Base-by-base conservation (phyloP, 768 basidiomycete species). In the Dioszegia hungarica region DNA sequence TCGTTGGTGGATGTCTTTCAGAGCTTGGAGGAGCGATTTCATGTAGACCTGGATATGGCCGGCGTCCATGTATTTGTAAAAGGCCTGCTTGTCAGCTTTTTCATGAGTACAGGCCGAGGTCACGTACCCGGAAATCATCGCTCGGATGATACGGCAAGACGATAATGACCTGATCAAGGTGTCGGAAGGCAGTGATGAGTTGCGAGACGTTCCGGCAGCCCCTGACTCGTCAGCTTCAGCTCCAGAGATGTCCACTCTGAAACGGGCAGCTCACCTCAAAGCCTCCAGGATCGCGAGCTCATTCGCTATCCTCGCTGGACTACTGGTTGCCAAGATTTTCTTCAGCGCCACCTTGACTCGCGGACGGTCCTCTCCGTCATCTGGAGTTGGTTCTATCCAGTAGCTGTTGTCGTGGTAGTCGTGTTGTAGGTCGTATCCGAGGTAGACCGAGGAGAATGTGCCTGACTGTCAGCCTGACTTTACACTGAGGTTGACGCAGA, bases 391-490 rank as follows among this genome's bases (percentile, higher is more conserved):
- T 20, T 31, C 28, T n/a, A 11, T 82, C 85, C 85, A 89, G 50
- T 63, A 62, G 45, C 68, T 62, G 60, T 87, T 86, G 46, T 81
- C 78, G 48, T 66, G 64, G 10, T 47, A 43, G 64, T 89, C 83
- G 67, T 87, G 83, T 56, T 81, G 77, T 15, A 87, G 67, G 75
- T 99, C 95, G 61, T 93, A 76, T 0, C 93, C 95, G 68, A 98
- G 95, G 82, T 97, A 99, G n/a, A 99, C 95, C 10, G 92, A 92
- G 0, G 94, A 97, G 78, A 99, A 99, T 1, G 94, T 99, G 15
- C 94, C 94, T 81, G 45, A 27, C 10, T 5, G 17, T 33, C 31
- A 8, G 37, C 34, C 5, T 36, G 34, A 3, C 17, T 22, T 24
- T 37, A 11, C 44, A 38, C 51, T 31, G 43, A 25, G 47, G 9